Conservation (phyloP, 2,329 filamentous ascomycete genomes). For the Davidsoniella virescens region DNA sequence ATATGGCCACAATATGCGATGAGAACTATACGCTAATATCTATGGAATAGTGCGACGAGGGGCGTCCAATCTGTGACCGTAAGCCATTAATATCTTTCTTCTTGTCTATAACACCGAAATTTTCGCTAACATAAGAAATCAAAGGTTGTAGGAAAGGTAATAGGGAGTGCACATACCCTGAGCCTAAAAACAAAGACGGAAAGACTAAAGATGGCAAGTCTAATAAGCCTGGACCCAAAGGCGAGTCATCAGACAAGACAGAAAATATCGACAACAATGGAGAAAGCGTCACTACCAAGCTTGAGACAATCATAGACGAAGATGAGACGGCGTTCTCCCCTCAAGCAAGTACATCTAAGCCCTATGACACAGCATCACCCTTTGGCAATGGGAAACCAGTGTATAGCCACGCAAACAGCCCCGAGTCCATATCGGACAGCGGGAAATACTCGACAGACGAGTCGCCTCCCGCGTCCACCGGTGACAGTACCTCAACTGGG, state of each 20-base stretch:
- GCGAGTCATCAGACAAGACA: neutral
- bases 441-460: constrained; percentile 1
- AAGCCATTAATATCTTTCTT: constrained; percentile 18
- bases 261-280: neutral
- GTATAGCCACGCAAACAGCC: constrained; percentile 20
- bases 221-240: neutral
- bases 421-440: constrained; percentile 20
- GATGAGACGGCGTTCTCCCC: constrained; percentile 23
- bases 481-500: constrained; percentile 7
- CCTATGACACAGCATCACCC: constrained; percentile 17
- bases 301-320: constrained; percentile 40
- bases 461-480: constrained; percentile 7
- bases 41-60: constrained; percentile 67
- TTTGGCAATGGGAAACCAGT: constrained; percentile 12
- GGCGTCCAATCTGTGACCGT: constrained; percentile 71
- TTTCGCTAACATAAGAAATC: neutral
- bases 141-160: constrained; percentile 80
- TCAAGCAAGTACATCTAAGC: neutral
- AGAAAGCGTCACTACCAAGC: constrained; percentile 19
- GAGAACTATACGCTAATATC: constrained; percentile 16
- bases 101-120: neutral
- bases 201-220: neutral
- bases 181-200: constrained; percentile 31
- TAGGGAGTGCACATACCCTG: constrained; percentile 81
- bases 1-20: neutral